Percentiles rank a stretch among this genome's conserved stretches.
Evolutionary conservation across 73 alveolate genomes (phyloP).

Genomic region (Paramecium sexaurelia): DNA sequence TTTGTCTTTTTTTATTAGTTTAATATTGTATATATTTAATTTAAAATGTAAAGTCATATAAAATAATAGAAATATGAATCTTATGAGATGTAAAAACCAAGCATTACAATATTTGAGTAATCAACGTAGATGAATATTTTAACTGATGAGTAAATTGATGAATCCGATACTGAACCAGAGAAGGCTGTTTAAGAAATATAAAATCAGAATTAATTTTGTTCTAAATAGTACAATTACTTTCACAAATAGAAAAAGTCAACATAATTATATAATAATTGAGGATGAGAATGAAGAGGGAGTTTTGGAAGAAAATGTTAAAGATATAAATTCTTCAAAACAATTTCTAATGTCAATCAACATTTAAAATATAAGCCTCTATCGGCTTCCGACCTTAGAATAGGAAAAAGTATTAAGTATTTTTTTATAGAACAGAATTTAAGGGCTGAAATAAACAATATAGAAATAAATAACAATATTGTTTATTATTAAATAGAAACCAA

Average conservation of each 20-base stretch:
- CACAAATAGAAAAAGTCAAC: background rate
- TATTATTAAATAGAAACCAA: conserved; percentile 33
- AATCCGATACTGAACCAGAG: conserved; percentile 17
- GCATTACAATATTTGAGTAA: background rate
- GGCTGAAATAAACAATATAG: conserved; percentile 22
- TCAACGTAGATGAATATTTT: background rate
- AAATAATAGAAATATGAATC: background rate
- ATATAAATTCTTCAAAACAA: background rate
- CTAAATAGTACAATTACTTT: background rate
- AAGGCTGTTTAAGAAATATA: background rate
- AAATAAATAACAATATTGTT: background rate
- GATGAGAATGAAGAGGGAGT: conserved; percentile 8
- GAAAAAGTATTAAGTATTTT: background rate
- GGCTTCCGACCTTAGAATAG: background rate
- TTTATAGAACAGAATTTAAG: background rate
- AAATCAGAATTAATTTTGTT: background rate
- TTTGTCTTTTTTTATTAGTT: background rate
- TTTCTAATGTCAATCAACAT: background rate
- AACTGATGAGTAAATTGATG: background rate
- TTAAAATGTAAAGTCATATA: conserved; percentile 15
- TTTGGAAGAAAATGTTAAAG: background rate
- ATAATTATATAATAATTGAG: background rate
- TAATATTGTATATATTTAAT: background rate
- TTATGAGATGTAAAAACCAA: conserved; percentile 1
- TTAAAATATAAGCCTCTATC: background rate